Evolutionary conservation across 192 early-diverging fungal genomes (phyloP).

Genomic region (Mortierella claussenii): DNA sequence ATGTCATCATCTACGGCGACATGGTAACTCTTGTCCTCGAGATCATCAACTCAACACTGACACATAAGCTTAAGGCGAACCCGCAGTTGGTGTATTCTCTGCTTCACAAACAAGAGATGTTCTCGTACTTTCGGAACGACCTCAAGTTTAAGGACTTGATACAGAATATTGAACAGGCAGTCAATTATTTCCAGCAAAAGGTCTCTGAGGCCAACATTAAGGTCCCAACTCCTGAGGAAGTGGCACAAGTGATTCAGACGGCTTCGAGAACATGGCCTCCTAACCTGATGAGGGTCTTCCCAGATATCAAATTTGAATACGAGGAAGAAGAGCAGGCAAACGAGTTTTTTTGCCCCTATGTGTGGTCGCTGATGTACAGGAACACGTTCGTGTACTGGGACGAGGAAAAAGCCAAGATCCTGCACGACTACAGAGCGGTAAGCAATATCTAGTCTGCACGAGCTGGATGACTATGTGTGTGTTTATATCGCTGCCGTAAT

Average conservation of each 20-base stretch:
- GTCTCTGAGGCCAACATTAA: conserved; percentile 72
- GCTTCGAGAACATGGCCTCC: conserved; percentile 72
- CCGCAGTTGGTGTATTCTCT: conserved; percentile 77
- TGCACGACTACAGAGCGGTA: conserved; percentile 54
- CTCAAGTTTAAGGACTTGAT: conserved; percentile 66
- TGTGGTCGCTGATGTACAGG: conserved; percentile 70
- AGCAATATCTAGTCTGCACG: neutral
- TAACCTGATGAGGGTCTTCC: conserved; percentile 63
- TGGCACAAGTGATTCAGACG: conserved; percentile 71
- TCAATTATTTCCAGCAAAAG: conserved; percentile 70
- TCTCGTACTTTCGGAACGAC: conserved; percentile 64
- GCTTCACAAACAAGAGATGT: conserved; percentile 73
- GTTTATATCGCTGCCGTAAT: neutral
- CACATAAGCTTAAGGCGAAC: conserved; percentile 70
- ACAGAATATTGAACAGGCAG: conserved; percentile 73
- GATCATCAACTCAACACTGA: conserved; percentile 75
- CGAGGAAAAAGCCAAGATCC: conserved; percentile 65
- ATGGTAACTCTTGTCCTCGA: conserved; percentile 74
- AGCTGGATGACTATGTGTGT: neutral
- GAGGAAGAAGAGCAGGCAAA: conserved; percentile 66
- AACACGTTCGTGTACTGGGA: conserved; percentile 77
- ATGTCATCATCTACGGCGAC: conserved; percentile 72
- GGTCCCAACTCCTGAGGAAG: conserved; percentile 70
- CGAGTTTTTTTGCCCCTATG: conserved; percentile 76
- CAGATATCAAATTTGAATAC: conserved; percentile 76